Evolutionary conservation across 768 basidiomycete genomes (phyloP), one percentile per base, ranked within the genome.

Genomic region (Cytidiella melzeri): DNA sequence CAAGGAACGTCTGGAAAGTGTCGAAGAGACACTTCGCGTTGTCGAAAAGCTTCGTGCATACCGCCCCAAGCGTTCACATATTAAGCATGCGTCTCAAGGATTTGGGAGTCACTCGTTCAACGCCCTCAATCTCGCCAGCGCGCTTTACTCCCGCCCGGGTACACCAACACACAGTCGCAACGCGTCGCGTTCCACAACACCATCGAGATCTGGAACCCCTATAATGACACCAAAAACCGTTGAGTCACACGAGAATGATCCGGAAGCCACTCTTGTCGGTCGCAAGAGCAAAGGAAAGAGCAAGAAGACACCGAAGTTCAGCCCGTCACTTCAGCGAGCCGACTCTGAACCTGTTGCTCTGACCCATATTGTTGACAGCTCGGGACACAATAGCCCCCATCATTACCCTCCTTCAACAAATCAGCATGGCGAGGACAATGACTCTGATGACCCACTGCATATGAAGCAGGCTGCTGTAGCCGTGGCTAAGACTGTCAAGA

Each of bases 1-100:
- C 62, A 74, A 73, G 56, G 87, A 90, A 27, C 84, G 87, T 43
- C 67, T 88, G 4, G 73, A 78, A 9, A 66, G 69, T n/a, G 74
- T 88, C 5, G 66, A 70, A 48, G 64, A 70, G 36, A 70, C 80
- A 1, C 71, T 88, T 3, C 61, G 61, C 3, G 79, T 79, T 37
- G 75, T 90, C 46, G 87, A 90, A 62, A 73, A 73, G 53, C 74
- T 90, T 15, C 80, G 84, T 25, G 65, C 75, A 43, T 84, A 84
- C 61, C 77, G 76, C 15, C 87, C 87, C 12, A 71, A 69, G 48
- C 64, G 62, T 67, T 75, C 61, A 28, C 63, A 50, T 43, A 37
- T 21, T 41, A 59, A 50, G 27, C 38, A 43, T 15, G 52, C 53
- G 27, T 53, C 49, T 4, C 53, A 43, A 34, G 48, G 51, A 19